Evolutionary conservation across 2,329 filamentous ascomycete species (phyloP).

Genomic region (Paecilomyces niveus): DNA sequence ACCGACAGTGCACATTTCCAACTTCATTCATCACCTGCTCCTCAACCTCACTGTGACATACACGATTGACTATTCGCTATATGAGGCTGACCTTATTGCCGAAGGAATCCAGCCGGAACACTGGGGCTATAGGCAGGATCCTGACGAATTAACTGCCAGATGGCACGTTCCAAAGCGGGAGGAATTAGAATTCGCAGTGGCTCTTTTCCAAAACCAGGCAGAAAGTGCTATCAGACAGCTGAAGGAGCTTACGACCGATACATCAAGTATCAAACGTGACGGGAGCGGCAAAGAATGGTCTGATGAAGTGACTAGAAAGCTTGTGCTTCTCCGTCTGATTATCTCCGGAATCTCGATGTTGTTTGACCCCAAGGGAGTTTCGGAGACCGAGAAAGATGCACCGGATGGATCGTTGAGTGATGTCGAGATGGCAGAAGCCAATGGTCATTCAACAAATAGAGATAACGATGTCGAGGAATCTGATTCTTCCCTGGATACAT

Average conservation of each 20-base stretch:
- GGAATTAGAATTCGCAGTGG: constrained; percentile 82
- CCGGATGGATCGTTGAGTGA: constrained; percentile 38
- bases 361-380: constrained; percentile 72
- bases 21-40: constrained; percentile 92
- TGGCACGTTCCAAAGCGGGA: constrained; percentile 81
- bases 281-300: constrained; percentile 99
- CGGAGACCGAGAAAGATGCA: constrained; percentile 45
- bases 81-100: constrained; percentile 67
- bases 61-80: constrained; percentile 79
- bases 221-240: constrained; percentile 68
- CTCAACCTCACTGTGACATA: constrained; percentile 94
- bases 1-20: constrained; percentile 91
- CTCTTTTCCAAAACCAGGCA: constrained; percentile 79
- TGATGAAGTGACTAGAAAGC: constrained; percentile 84
- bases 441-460: constrained; percentile 15
- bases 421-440: constrained; percentile 40
- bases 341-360: constrained; percentile 83
- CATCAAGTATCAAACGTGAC: constrained; percentile 76
- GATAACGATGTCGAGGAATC: constrained; percentile 15
- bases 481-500: constrained; percentile 46
- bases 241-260: constrained; percentile 69
- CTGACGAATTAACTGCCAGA: constrained; percentile 70
- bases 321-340: constrained; percentile 81
- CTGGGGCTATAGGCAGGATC: constrained; percentile 75
- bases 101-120: constrained; percentile 67